Conservation (phyloP, 306 rosid species). For the Cucurbita ficifolia region DNA sequence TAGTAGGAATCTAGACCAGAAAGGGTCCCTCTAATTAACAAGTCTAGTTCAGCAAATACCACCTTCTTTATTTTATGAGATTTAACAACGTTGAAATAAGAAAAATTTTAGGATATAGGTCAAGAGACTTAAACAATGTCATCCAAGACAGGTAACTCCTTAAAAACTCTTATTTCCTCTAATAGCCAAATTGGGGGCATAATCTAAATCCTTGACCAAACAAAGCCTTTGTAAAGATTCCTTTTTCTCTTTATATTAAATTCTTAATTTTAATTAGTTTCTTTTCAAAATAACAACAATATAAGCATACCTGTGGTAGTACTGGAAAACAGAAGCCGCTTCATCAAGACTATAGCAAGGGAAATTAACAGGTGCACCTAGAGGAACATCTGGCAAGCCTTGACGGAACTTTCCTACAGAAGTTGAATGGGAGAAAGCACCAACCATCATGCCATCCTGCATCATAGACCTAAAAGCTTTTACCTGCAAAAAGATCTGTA, state of each 20-base stretch:
- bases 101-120: background rate
- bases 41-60: background rate
- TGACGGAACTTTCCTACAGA: conserved; percentile 88
- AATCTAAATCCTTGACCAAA: background rate
- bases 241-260: background rate
- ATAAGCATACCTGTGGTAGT: conserved; percentile 60
- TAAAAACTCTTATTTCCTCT: background rate
- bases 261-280: background rate
- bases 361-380: conserved; percentile 51
- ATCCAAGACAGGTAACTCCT: background rate
- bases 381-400: conserved; percentile 88
- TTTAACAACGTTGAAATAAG: background rate
- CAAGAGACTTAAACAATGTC: background rate
- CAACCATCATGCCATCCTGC: conserved; percentile 91
- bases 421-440: conserved; percentile 93
- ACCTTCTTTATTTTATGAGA: background rate
- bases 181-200: background rate
- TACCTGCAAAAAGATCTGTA: conserved; percentile 43
- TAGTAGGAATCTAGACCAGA: background rate
- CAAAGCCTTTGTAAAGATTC: background rate
- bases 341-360: conserved; percentile 81
- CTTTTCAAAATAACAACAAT: background rate
- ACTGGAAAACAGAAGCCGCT: conserved; percentile 72
- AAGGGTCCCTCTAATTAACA: background rate
- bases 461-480: conserved; percentile 85